A percentile compares a stretch with the other conserved stretches of the same genome.
phyloP scores from a whole-genome alignment of 2,329 filamentous ascomycete genomes.

The Ophiosphaerella narmari region DNA sequence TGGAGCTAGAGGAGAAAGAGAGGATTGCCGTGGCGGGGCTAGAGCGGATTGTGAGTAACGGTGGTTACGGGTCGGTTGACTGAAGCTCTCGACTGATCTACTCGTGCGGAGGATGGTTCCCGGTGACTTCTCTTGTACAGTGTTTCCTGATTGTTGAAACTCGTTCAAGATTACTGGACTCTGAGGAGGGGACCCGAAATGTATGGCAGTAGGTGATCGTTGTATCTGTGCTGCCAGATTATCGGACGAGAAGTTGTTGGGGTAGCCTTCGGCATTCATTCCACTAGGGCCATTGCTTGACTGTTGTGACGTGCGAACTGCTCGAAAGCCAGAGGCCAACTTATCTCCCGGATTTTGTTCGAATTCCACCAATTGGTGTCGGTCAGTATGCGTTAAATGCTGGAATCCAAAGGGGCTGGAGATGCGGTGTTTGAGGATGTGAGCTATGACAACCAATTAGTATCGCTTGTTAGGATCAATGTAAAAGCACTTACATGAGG shows the following conservation, averaged over 20 bases:
- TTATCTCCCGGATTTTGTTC: conserved; percentile 53
- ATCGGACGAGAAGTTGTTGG: conserved; percentile 34
- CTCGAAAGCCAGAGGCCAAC: conserved; percentile 52
- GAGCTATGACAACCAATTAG: conserved; percentile 23
- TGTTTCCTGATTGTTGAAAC: conserved; percentile 13
- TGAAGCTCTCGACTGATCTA: conserved; percentile 58
- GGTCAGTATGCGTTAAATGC: conserved; percentile 64
- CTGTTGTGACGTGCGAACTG: conserved; percentile 58
- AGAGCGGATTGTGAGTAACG: conserved; percentile 46
- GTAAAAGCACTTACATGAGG: conserved; percentile 28
- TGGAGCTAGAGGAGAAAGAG: conserved; percentile 26
- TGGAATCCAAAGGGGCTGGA: conserved; percentile 69
- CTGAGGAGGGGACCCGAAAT: conserved; percentile 26
- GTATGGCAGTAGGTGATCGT: conserved; percentile 20
- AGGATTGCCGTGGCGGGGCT: conserved; percentile 48
- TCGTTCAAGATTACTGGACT: conserved; percentile 24
- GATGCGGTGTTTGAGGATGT: conserved; percentile 49
- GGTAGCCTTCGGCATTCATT: conserved; percentile 55
- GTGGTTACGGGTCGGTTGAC: conserved; percentile 53
- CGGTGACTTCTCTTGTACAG: conserved; percentile 13
- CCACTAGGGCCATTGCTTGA: conserved; percentile 56
- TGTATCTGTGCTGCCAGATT: conserved; percentile 20
- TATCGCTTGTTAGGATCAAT: not conserved
- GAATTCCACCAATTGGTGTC: conserved; percentile 58
- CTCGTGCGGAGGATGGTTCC: conserved; percentile 31